Percentiles rank a stretch among this genome's conserved stretches.
Evolutionary conservation across 2,329 filamentous ascomycete species (phyloP).

Genomic region (Penicillium sp.): DNA sequence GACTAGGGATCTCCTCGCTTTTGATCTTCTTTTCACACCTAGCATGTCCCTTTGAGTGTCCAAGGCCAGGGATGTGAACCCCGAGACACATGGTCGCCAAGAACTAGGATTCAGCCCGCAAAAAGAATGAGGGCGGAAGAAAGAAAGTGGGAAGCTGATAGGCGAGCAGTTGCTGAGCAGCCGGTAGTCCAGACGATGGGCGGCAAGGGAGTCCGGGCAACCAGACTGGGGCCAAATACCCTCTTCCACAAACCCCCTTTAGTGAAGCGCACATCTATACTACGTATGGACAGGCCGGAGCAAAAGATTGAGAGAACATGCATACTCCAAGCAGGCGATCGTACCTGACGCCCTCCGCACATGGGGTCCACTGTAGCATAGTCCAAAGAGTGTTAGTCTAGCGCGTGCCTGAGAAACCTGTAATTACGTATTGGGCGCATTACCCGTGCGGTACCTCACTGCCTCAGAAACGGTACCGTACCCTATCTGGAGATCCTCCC

Average conservation of each 20-base stretch:
- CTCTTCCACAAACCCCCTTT: background rate
- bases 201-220: constrained; percentile 43
- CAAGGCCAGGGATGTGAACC: constrained; percentile 1
- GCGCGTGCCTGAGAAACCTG: background rate
- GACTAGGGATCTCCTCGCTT: background rate
- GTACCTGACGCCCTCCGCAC: constrained; percentile 3
- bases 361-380: background rate
- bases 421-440: background rate
- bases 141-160: constrained; percentile 27
- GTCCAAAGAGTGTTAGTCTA: background rate
- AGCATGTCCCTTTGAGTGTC: background rate
- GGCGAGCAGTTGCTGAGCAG: constrained; percentile 34
- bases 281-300: background rate
- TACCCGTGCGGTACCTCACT: background rate
- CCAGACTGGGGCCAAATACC: constrained; percentile 21
- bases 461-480: background rate
- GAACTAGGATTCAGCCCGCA: constrained; percentile 19
- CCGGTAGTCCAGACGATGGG: constrained; percentile 29
- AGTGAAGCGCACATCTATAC: constrained; percentile 10
- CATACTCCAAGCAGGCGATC: constrained; percentile 1
- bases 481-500: constrained; percentile 39
- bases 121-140: constrained; percentile 10
- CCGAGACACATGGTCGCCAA: constrained; percentile 25
- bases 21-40: background rate
- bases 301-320: background rate